phyloP scores from a whole-genome alignment of 2,329 filamentous ascomycete genomes.

The Colletotrichum coccodes region DNA sequence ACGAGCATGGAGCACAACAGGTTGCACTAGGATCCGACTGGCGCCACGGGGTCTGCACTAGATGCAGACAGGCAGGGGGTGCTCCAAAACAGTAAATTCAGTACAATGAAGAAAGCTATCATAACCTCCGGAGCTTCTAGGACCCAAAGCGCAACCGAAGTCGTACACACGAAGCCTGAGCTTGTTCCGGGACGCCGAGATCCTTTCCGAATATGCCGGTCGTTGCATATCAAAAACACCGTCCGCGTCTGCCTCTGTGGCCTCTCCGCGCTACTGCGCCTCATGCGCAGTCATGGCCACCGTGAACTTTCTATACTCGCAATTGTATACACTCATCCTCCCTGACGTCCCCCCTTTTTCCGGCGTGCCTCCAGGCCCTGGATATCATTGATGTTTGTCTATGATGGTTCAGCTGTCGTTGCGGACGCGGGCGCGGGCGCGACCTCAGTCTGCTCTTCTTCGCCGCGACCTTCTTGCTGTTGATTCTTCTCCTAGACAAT shows the following conservation, averaged over 20 bases:
- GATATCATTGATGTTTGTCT: conserved; percentile 26
- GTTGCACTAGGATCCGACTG: neutral
- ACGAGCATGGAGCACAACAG: neutral
- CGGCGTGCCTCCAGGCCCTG: conserved; percentile 29
- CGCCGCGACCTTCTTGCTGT: neutral
- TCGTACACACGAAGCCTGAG: conserved; percentile 28
- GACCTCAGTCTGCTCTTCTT: neutral
- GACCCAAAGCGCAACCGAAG: conserved; percentile 30
- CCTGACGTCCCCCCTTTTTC: conserved; percentile 9
- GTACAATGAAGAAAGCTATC: conserved; percentile 26
- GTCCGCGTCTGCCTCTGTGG: neutral
- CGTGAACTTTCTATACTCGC: neutral
- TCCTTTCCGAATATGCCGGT: conserved; percentile 31
- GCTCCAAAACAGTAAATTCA: conserved; percentile 28
- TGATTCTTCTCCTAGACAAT: conserved; percentile 73
- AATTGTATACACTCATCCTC: conserved; percentile 22
- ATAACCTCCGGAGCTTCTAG: conserved; percentile 31
- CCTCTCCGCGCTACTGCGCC: neutral
- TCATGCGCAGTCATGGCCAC: neutral
- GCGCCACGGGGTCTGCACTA: neutral
- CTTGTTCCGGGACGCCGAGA: conserved; percentile 33
- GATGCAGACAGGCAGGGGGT: neutral
- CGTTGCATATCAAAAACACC: conserved; percentile 28
- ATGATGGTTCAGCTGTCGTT: conserved; percentile 1
- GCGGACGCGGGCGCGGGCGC: neutral